Base-by-base conservation (phyloP, 768 basidiomycete species). In the Suillus alpinus region DNA sequence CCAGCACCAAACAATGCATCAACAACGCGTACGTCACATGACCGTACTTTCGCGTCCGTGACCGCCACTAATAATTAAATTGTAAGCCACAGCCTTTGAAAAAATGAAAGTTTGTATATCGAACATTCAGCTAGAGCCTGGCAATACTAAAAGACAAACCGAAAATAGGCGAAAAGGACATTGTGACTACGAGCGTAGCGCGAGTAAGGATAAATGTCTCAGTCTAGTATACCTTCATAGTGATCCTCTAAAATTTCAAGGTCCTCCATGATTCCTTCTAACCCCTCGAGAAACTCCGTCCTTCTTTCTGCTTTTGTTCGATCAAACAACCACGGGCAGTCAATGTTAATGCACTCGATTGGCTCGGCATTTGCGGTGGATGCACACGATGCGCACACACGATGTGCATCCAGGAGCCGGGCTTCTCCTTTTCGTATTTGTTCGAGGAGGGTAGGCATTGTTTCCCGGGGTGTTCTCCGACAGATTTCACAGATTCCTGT, bases 261-360 rank as follows among this genome's bases (percentile, higher is more conserved):
- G 23, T 72, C 65, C 34, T 75, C 71, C 6, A 79, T 62, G 14
- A 79, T 31, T 36, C 65, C 69, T 20, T 66, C 62, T 13, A 78
- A 56, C 8, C 68, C 68, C 14, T 70, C 69, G 26, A 78, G 57
- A n/a, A 59, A 66, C 47, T 72, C 73, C 6, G 62, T 49, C 60
- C 75, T 79, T 61, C 70, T 67, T 62, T 88, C 86, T 6, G 81
- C 77, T 65, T 84, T 87, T 62, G 81, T 83, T 39, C 92, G 79
- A 34, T 87, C 83, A 65, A 86, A 97, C 37, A 94, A 72, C 85
- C 92, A 89, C 0, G 88, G 83, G 70, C 95, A 98, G 68, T 97
- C 94, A 50, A 92, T 76, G 8, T 92, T 93, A 67, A 90, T 86
- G 73, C 95, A 98, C 37, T 81, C 72, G 50, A 87, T 82, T 0